These are phyloP conservation scores for Arxiozyma heterogenica DNA, from an alignment of 1,139 yeast species.

Conservation along the genomic window DNA sequence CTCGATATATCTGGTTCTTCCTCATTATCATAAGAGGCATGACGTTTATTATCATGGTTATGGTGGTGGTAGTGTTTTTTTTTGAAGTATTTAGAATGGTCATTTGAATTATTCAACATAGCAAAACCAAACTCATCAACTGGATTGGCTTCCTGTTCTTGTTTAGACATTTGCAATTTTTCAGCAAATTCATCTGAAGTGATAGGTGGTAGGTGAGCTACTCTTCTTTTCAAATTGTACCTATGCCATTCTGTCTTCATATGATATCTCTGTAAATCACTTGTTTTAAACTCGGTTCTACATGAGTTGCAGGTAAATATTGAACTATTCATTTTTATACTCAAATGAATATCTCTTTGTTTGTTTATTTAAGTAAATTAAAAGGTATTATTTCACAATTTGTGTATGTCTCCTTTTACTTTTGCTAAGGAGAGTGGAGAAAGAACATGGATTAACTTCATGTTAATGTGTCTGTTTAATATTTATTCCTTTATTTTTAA, in stretches of 20 bases:
- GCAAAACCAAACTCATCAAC: conserved; percentile 63
- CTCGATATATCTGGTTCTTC: not conserved
- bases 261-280: conserved; percentile 76
- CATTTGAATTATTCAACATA: conserved; percentile 23
- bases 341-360: not conserved
- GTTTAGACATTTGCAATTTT: conserved; percentile 41
- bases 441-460: no score
- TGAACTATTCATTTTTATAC: conserved; percentile 7
- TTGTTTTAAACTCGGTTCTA: conserved; percentile 61
- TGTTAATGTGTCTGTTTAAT: no score
- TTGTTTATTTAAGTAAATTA: not conserved
- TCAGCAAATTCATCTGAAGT: conserved; percentile 75
- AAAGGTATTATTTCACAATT: not conserved
- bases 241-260: conserved; percentile 97
- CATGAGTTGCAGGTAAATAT: conserved; percentile 77
- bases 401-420: not conserved
- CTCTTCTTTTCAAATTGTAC: conserved; percentile 83
- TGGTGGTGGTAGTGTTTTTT: conserved; percentile 20
- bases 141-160: conserved; percentile 34
- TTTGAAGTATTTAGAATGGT: conserved; percentile 2
- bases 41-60: conserved; percentile 2
- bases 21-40: not conserved
- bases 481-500: no score
- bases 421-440: not conserved
- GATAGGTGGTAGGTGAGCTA: conserved; percentile 74